Conservation (phyloP, 129 eudicot genomes). For the Logfia minima region DNA sequence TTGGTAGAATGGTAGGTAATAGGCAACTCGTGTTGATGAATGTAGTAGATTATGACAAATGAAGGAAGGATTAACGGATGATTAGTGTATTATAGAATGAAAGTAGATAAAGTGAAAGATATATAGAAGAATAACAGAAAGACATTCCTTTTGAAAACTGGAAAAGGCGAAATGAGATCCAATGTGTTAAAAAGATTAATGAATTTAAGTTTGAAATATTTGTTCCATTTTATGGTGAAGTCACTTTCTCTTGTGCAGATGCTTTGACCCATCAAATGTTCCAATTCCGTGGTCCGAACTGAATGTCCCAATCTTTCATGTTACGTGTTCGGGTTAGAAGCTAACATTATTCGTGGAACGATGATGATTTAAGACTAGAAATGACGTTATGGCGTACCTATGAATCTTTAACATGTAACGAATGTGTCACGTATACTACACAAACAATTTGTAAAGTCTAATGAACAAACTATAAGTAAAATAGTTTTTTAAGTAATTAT, state of each 20-base stretch:
- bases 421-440: neutral
- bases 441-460: neutral
- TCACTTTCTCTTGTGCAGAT: conserved; percentile 1
- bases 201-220: neutral
- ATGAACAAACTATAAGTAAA: neutral
- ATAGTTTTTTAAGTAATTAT: neutral
- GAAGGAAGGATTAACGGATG: neutral
- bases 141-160: neutral
- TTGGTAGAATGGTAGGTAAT: neutral
- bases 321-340: neutral
- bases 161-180: neutral
- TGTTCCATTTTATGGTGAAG: neutral
- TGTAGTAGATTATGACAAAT: neutral
- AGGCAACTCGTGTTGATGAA: neutral
- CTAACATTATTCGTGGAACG: neutral
- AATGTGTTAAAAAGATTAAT: neutral
- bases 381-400: neutral
- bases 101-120: neutral
- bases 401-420: no score
- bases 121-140: neutral
- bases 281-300: neutral
- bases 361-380: neutral
- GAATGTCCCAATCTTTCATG: neutral
- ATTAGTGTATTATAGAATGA: neutral
- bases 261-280: conserved; percentile 17